Evolutionary conservation across 1,284 basidiomycete genomes (phyloP), one percentile per base, ranked within the genome.

Genomic region (Inonotus hispidus): DNA sequence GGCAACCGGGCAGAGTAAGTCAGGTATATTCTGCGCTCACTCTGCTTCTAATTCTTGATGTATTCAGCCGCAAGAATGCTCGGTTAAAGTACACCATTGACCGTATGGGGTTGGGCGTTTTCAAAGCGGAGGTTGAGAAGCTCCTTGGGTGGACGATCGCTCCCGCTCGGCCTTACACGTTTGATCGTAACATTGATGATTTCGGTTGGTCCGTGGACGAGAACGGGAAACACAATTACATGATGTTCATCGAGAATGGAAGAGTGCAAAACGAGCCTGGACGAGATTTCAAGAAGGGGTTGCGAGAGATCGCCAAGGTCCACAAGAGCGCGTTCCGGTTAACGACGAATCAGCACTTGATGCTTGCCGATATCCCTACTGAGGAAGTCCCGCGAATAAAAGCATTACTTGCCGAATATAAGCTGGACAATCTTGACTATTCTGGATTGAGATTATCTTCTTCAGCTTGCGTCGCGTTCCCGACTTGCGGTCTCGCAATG

Each of bases 11-110:
- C 77, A 37, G 94, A 95, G 90, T 92, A 66, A 73, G 88, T 80
- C 46, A 25, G 49, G 29, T 53, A 58, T 2, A 53, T 60, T 16
- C 25, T 43, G 53, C 41, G 25, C 1, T 6, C 13, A 56, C n/a
- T 23, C 23, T 19, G 14, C 49, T 43, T 6, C 82, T 81, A 61
- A 83, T 81, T 60, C 82, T 82, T 53, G 58, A 35, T 19, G 49
- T n/a, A 39, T 53, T 27, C 63, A 81, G 70, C 58, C 68, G 66
- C 25, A 69, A 78, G 87, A 96, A 95, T 69, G 94, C 94, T 63
- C 88, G 94, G 63, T 80, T 98, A 65, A 98, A 98, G 78, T 98
- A 99, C 77, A 99, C 96, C 21, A 86, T 99, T 70, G 96, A 99
- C 76, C 88, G 93, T 61, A 92, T 98, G 85, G 93, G 93, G 41